phyloP scores from a whole-genome alignment of 2,329 filamentous ascomycete species.

The Fusarium humuli region DNA sequence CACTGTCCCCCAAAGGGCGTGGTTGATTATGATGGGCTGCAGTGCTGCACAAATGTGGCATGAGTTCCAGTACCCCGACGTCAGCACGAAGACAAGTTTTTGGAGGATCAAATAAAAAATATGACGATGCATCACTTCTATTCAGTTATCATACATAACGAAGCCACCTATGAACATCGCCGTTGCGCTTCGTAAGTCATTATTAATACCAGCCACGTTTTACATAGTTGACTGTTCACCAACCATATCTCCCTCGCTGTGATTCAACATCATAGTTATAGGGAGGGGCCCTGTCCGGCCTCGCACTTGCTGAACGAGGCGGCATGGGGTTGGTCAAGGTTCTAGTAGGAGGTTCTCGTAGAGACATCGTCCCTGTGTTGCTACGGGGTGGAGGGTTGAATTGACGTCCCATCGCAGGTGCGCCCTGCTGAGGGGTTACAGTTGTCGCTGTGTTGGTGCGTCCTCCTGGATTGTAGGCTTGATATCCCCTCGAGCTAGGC shows the following conservation, averaged over 20 bases:
- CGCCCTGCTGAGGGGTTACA: conserved; percentile 40
- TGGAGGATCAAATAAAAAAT: not conserved
- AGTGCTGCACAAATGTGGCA: conserved; percentile 11
- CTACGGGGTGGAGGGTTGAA: conserved; percentile 52
- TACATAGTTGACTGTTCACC: conserved; percentile 27
- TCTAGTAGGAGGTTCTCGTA: conserved; percentile 54
- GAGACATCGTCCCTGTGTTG: conserved; percentile 54
- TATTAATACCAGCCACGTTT: conserved; percentile 15
- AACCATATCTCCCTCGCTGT: conserved; percentile 49
- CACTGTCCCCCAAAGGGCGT: conserved; percentile 26
- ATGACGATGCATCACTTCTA: conserved; percentile 2
- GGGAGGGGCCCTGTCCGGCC: conserved; percentile 43
- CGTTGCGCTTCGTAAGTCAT: conserved; percentile 32
- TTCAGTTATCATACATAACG: conserved; percentile 1
- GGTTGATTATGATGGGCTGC: conserved; percentile 12
- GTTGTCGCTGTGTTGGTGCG: conserved; percentile 52
- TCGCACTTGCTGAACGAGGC: conserved; percentile 41
- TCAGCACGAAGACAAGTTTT: conserved; percentile 3
- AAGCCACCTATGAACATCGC: conserved; percentile 1
- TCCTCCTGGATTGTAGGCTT: conserved; percentile 49
- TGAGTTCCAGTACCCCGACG: not conserved
- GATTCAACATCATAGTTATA: conserved; percentile 53
- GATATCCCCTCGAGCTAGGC: conserved; percentile 40
- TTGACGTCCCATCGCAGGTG: conserved; percentile 37
- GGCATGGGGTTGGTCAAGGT: conserved; percentile 60